Percentiles rank a stretch among this genome's conserved stretches.
phyloP scores from a whole-genome alignment of 495 filamentous ascomycete species.

The Xylona heveae region DNA sequence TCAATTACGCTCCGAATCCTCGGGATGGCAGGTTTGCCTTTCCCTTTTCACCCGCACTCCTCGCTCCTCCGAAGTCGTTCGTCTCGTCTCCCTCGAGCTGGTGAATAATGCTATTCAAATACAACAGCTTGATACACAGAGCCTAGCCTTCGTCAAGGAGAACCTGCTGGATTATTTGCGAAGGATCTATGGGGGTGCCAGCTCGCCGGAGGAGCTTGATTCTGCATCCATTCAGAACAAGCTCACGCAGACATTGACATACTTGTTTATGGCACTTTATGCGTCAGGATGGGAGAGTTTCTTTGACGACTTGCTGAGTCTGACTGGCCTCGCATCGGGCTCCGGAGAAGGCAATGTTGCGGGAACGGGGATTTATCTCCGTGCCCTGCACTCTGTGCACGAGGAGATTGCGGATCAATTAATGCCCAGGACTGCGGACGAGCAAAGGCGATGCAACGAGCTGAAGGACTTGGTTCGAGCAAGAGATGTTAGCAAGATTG shows the following conservation, averaged over 20 bases:
- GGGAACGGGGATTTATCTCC: slow-evolving; percentile 72
- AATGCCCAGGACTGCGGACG: slow-evolving; percentile 47
- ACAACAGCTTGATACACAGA: slow-evolving; percentile 43
- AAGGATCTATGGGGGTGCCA: slow-evolving; percentile 40
- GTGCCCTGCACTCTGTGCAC: slow-evolving; percentile 69
- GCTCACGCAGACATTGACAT: slow-evolving; percentile 82
- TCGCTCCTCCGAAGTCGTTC: slow-evolving; percentile 60
- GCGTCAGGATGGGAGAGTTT: slow-evolving; percentile 66
- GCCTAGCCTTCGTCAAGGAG: slow-evolving; percentile 49
- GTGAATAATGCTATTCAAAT: slow-evolving; percentile 74
- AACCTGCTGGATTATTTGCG: slow-evolving; percentile 56
- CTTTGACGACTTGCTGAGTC: slow-evolving; percentile 61
- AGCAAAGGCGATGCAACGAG: slow-evolving; percentile 57
- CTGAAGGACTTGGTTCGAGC: slow-evolving; percentile 77
- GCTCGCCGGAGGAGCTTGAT: slow-evolving; percentile 33
- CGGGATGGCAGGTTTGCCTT: slow-evolving; percentile 73
- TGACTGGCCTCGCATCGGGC: slow-evolving; percentile 36
- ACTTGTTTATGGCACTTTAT: slow-evolving; percentile 73
- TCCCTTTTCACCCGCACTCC: slow-evolving; percentile 65
- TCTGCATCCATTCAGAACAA: slow-evolving; percentile 78
- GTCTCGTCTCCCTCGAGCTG: slow-evolving; percentile 72
- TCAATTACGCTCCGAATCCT: slow-evolving; percentile 53
- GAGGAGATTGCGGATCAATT: slow-evolving; percentile 93
- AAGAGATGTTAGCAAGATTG: slow-evolving; percentile 69
- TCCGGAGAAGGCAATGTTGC: slow-evolving; percentile 37